These are phyloP conservation scores for Geotrichum cucujoidarum DNA, from an alignment of 1,139 yeast species.

Conservation along the genomic window DNA sequence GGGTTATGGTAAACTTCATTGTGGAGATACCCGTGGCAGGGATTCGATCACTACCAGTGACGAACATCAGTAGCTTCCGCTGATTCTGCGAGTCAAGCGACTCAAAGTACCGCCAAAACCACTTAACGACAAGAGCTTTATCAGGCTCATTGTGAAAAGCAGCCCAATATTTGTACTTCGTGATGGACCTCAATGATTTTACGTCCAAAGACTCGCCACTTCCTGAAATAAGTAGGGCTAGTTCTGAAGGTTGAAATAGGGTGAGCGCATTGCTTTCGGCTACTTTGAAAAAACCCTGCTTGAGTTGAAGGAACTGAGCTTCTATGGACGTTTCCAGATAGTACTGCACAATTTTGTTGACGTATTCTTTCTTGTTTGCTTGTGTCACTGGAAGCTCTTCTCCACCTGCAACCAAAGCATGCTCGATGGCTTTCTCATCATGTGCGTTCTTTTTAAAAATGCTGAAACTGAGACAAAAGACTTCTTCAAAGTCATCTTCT, in stretches of 20 bases:
- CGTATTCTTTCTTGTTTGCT: constrained; percentile 55
- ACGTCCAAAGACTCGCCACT: constrained; percentile 65
- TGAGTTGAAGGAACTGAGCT: constrained; percentile 53
- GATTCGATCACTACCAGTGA: constrained; percentile 85
- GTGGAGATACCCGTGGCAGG: constrained; percentile 78
- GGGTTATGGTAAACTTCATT: constrained; percentile 17
- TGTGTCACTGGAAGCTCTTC: constrained; percentile 47
- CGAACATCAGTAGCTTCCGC: constrained; percentile 61
- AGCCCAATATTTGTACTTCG: constrained; percentile 63
- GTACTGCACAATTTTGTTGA: constrained; percentile 56
- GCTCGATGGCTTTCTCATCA: constrained; percentile 26
- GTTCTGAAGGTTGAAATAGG: constrained; percentile 73
- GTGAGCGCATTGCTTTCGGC: constrained; percentile 77
- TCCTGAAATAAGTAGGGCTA: constrained; percentile 75
- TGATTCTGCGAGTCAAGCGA: constrained; percentile 47
- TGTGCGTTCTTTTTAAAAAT: constrained; percentile 36
- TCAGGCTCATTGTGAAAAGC: constrained; percentile 37
- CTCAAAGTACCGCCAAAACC: constrained; percentile 78
- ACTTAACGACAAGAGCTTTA: constrained; percentile 42
- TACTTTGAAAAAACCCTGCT: constrained; percentile 67
- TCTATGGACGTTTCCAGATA: constrained; percentile 53
- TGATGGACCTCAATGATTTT: constrained; percentile 60
- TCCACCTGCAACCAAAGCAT: constrained; percentile 58
- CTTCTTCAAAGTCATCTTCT: constrained; percentile 43
- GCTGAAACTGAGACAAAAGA: constrained; percentile 48